Conservation (phyloP, 345 rosid species). For the Kernera saxatilis region DNA sequence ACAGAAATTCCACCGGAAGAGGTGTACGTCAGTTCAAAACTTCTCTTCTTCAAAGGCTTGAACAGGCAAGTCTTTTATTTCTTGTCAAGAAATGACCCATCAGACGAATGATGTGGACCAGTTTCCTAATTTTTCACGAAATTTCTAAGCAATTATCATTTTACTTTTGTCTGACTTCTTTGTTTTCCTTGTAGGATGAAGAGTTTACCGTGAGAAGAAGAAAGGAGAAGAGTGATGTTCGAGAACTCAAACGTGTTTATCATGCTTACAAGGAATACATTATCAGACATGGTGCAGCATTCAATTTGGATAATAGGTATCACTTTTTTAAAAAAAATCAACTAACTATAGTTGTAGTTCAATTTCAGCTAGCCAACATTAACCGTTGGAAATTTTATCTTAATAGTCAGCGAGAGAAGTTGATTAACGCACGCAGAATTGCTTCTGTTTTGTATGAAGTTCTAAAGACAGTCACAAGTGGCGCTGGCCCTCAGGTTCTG, state of each 20-base stretch:
- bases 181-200: constrained; percentile 53
- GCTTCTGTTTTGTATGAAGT: constrained; percentile 75
- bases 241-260: constrained; percentile 80
- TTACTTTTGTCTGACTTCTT: constrained; percentile 3
- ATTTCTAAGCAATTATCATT: background rate
- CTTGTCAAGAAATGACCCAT: background rate
- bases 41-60: constrained; percentile 82
- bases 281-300: constrained; percentile 40
- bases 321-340: background rate
- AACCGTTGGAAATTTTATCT: background rate
- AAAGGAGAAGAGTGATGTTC: constrained; percentile 52
- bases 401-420: constrained; percentile 47
- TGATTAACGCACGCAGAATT: constrained; percentile 54
- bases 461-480: constrained; percentile 47
- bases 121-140: background rate
- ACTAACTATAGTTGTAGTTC: background rate
- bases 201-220: constrained; percentile 40
- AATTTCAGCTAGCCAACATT: background rate
- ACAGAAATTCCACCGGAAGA: constrained; percentile 63
- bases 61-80: constrained; percentile 40
- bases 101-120: background rate
- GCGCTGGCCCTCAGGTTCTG: constrained; percentile 63
- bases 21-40: constrained; percentile 94
- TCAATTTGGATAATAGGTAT: constrained; percentile 53
- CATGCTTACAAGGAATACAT: constrained; percentile 54